phyloP scores from a whole-genome alignment of 2,329 filamentous ascomycete species.

The Lojkania enalia region DNA sequence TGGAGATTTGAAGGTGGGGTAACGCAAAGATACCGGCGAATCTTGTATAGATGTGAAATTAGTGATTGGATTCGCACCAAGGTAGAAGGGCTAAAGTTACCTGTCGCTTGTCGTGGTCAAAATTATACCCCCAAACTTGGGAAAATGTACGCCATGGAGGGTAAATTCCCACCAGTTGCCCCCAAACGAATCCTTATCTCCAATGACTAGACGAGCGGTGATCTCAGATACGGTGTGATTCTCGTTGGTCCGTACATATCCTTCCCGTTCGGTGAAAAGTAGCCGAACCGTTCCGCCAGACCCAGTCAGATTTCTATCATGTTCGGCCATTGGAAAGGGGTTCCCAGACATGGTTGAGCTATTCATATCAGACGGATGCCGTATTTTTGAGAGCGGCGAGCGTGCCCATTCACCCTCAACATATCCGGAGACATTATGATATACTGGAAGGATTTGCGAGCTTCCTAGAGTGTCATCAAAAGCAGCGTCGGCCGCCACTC shows the following conservation, averaged over 20 bases:
- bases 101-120: conserved; percentile 92
- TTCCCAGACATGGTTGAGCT: conserved; percentile 57
- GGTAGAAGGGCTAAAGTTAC: conserved; percentile 46
- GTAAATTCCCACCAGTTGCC: conserved; percentile 79
- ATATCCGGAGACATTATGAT: conserved; percentile 77
- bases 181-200: conserved; percentile 66
- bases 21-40: conserved; percentile 86
- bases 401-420: conserved; percentile 77
- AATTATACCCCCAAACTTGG: conserved; percentile 75
- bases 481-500: conserved; percentile 34
- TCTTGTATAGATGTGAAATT: conserved; percentile 21
- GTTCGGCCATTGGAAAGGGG: conserved; percentile 68
- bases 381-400: conserved; percentile 51
- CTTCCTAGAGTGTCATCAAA: conserved; percentile 45
- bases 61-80: conserved; percentile 4
- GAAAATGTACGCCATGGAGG: conserved; percentile 84
- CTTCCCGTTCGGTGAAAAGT: conserved; percentile 62
- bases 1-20: conserved; percentile 74
- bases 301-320: conserved; percentile 81
- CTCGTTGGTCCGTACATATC: conserved; percentile 32
- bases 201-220: conserved; percentile 69
- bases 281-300: conserved; percentile 66
- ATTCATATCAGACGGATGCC: conserved; percentile 52
- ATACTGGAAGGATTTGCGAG: conserved; percentile 59
- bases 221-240: conserved; percentile 65